phyloP scores from a whole-genome alignment of 2,329 filamentous ascomycete species.

The Phaeophleospora eucalypticola region DNA sequence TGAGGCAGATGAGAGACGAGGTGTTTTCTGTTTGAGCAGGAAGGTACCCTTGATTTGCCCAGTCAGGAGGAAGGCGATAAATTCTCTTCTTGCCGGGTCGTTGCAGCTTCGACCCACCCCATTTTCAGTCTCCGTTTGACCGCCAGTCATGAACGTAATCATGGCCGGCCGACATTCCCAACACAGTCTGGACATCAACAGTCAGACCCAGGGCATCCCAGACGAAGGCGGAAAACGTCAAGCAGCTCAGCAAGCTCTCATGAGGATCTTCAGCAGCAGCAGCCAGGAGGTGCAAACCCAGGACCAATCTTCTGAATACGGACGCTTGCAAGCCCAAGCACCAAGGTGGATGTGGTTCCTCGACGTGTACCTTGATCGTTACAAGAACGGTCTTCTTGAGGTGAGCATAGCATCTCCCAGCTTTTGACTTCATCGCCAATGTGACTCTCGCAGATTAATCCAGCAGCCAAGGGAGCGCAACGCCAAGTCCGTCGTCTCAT shows the following conservation, averaged over 20 bases:
- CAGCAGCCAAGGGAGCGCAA: background rate
- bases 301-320: background rate
- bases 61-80: no score
- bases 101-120: no score
- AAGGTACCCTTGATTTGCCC: no score
- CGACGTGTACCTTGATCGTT: background rate
- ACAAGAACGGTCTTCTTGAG: background rate
- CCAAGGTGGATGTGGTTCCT: conserved; percentile 2
- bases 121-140: no score
- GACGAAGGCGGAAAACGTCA: background rate
- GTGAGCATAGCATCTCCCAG: background rate
- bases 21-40: no score
- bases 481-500: background rate
- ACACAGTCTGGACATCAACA: background rate
- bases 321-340: background rate
- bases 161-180: background rate
- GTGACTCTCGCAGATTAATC: background rate
- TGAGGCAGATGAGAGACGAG: no score
- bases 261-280: background rate
- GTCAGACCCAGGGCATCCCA: background rate
- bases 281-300: background rate
- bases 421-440: background rate
- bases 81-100: no score
- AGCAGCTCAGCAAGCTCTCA: background rate
- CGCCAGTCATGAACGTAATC: background rate